These are phyloP conservation scores for Astraeus odoratus DNA, from an alignment of 768 basidiomycete species.

Conservation along the genomic window DNA sequence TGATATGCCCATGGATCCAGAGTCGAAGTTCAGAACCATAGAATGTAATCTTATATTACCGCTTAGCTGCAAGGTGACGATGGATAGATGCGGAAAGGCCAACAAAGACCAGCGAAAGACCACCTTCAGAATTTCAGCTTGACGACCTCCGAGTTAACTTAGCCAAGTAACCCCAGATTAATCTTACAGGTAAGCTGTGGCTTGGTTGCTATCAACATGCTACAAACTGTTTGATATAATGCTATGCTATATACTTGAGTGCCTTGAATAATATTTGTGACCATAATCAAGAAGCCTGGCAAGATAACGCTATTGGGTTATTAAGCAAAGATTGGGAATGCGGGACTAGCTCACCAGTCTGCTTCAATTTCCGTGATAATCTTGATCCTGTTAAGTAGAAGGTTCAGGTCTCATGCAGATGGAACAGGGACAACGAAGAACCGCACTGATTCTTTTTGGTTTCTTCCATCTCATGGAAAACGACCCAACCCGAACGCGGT, in stretches of 20 bases:
- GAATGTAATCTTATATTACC: no score
- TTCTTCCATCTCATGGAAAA: constrained; percentile 95
- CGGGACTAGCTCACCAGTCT: constrained; percentile 64
- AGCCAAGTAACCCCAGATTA: no score
- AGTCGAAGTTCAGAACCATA: no score
- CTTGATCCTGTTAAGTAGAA: constrained; percentile 54
- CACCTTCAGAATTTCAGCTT: no score
- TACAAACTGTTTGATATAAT: no score
- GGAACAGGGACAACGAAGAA: not conserved
- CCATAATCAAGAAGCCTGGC: constrained; percentile 44
- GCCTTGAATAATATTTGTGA: constrained; percentile 38
- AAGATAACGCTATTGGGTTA: constrained; percentile 3
- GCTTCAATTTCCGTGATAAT: constrained; percentile 92
- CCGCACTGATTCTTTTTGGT: constrained; percentile 89
- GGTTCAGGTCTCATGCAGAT: constrained; percentile 7
- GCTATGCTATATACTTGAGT: not conserved
- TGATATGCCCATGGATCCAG: no score
- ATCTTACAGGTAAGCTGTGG: no score
- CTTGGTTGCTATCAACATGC: no score
- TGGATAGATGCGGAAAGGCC: no score
- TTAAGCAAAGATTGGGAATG: not conserved
- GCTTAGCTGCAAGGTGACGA: no score
- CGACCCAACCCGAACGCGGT: constrained; percentile 85
- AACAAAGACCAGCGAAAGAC: no score
- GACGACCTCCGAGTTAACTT: no score